Evolutionary conservation across 139 green algal species (phyloP), one percentile per base, ranked within the genome.

Genomic region (Desmodesmus armatus): DNA sequence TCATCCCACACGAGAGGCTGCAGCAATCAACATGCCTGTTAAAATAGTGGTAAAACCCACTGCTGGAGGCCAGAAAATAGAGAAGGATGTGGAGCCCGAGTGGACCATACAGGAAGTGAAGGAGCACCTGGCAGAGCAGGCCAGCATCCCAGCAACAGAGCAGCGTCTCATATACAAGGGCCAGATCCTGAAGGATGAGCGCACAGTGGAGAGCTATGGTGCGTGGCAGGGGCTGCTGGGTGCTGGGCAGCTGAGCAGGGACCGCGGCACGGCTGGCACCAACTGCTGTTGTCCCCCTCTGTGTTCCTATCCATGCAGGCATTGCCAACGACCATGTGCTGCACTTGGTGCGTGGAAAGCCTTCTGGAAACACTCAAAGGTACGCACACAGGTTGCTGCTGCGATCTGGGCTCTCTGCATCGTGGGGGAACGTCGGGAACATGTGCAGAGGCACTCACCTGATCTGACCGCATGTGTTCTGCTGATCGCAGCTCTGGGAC

Each of bases 111-210:
- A 9, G 0, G 94, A 98, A 11, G 72, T 99, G 2, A 99, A 99
- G 81, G 88, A 89, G 35, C 67, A 81, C 6, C 85, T 99, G 0
- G 82, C 80, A 0, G 72, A 85, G 78, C 51, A 51, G 5, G 82
- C 69, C 11, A 70, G 80, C 1, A 87, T 94, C 23, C 39, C 91
- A 2, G 81, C 91, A 0, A 80, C 67, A 0, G 83, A 95, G 62
- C 93, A 98, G 73, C 82, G 96, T 1, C 87, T 99, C 0, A 99
- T 99, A 60, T 99, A 98, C 91, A 96, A 96, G 43, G 97, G 95
- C 0, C 95, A 96, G 73, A 96, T 99, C 7, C 76, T 99, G 0
- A 99, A 98, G 80, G 96, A 99, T 58, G 92, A 96, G 31, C 78
- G 88, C 27, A 96, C 94, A 0, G 79, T 99, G 4, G 87, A 94